A percentile compares a stretch with the other conserved stretches of the same genome.
Evolutionary conservation across 1,139 yeast species (phyloP).

Genomic region (Saccharomyces hybrid): DNA sequence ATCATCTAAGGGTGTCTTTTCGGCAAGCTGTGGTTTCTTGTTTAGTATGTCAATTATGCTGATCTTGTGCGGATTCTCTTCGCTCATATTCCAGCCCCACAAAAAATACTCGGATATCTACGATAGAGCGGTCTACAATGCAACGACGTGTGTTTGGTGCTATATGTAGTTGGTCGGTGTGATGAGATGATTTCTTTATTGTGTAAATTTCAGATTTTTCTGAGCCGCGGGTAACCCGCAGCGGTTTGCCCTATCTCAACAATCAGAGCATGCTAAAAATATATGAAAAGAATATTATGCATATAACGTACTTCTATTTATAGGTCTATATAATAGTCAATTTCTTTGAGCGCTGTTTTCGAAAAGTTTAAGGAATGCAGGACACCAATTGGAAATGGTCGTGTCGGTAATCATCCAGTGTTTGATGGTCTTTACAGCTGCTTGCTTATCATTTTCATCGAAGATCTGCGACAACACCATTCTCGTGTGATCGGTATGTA

Average conservation of each 20-base stretch:
- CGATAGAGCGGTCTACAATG: neutral
- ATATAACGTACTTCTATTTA: neutral
- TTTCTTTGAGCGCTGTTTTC: slow-evolving; percentile 7
- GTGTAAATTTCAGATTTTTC: neutral
- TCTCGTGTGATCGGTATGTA: slow-evolving; percentile 18
- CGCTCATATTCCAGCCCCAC: neutral
- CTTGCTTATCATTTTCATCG: slow-evolving; percentile 11
- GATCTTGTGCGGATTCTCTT: neutral
- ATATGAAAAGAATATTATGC: no score
- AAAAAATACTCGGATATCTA: no score
- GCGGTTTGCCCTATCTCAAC: no score
- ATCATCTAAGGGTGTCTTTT: slow-evolving; percentile 35
- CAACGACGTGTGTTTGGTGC: neutral
- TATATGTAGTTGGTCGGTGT: neutral
- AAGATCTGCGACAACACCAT: slow-evolving; percentile 19
- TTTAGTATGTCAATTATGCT: slow-evolving; percentile 5
- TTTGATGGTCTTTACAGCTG: slow-evolving; percentile 15
- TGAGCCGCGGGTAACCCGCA: neutral
- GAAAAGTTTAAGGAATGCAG: slow-evolving; percentile 29
- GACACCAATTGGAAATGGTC: slow-evolving; percentile 30
- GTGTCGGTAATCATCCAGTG: slow-evolving; percentile 31
- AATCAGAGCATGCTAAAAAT: no score
- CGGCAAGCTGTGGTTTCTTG: slow-evolving; percentile 27
- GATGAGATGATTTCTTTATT: neutral
- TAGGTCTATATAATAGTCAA: neutral